phyloP scores from a whole-genome alignment of 306 rosid species.

The Dryas drummondii region DNA sequence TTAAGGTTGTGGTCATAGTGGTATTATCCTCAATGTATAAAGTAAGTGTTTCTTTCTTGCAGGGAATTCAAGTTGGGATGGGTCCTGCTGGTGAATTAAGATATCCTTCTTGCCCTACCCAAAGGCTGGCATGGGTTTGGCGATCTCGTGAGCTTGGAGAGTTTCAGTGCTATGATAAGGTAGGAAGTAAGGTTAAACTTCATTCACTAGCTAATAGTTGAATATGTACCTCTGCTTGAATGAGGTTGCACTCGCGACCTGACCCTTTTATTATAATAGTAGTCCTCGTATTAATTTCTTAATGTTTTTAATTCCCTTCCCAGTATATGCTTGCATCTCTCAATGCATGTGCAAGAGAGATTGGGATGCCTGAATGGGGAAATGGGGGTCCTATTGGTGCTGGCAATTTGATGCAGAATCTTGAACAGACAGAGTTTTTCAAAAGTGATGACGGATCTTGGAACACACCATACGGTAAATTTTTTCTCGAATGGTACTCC shows the following conservation, averaged over 20 bases:
- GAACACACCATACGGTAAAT: slow-evolving; percentile 60
- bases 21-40: slow-evolving; percentile 14
- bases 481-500: slow-evolving; percentile 89
- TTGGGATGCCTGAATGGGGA: slow-evolving; percentile 83
- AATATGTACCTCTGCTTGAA: slow-evolving; percentile 12
- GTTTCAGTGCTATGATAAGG: slow-evolving; percentile 94
- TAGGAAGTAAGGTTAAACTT: slow-evolving; percentile 33
- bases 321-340: slow-evolving; percentile 88
- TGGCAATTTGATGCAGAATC: slow-evolving; percentile 56
- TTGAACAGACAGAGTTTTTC: slow-evolving; percentile 51
- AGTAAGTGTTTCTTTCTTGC: slow-evolving; percentile 29
- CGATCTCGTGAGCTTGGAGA: slow-evolving; percentile 63
- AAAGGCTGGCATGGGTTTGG: slow-evolving; percentile 47
- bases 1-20: slow-evolving; percentile 3
- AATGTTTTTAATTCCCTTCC: slow-evolving; percentile 22
- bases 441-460: slow-evolving; percentile 56
- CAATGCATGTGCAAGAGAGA: slow-evolving; percentile 63
- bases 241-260: slow-evolving; percentile 15
- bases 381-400: slow-evolving; percentile 61
- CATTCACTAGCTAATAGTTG: slow-evolving; percentile 23
- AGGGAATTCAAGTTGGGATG: slow-evolving; percentile 93
- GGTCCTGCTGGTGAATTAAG: slow-evolving; percentile 92
- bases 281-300: slow-evolving; percentile 18
- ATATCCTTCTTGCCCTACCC: slow-evolving; percentile 67
- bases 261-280: neutral